phyloP scores from a whole-genome alignment of 2,329 filamentous ascomycete species.

The Aspergillus sp. region DNA sequence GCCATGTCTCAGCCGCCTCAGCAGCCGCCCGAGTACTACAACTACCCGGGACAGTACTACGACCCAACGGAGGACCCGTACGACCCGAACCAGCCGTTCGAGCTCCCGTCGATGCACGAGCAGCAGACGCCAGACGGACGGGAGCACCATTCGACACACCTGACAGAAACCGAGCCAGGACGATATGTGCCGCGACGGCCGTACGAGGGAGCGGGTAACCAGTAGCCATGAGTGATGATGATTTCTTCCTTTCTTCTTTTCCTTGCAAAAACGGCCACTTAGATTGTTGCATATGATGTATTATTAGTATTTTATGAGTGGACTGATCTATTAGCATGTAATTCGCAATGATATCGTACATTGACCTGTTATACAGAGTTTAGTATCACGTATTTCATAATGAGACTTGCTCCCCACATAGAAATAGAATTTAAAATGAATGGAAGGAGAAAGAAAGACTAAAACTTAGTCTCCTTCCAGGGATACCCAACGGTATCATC shows the following conservation, averaged over 20 bases:
- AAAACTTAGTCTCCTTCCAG: conserved; percentile 53
- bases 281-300: not conserved
- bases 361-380: not conserved
- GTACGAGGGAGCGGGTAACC: not conserved
- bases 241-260: not conserved
- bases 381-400: too few species aligned
- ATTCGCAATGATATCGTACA: not conserved
- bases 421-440: too few species aligned
- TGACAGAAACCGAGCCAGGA: conserved; percentile 1
- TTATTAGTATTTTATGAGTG: not conserved
- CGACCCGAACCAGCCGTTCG: conserved; percentile 19
- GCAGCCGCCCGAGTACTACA: conserved; percentile 12
- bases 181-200: not conserved
- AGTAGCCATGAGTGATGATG: not conserved
- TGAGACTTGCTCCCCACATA: too few species aligned
- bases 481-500: conserved; percentile 71
- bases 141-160: not conserved
- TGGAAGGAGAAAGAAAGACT: not conserved
- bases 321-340: not conserved
- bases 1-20: not conserved
- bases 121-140: too few species aligned
- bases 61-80: conserved; percentile 11
- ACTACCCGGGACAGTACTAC: conserved; percentile 17
- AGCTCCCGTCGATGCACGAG: conserved; percentile 13
- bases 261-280: too few species aligned